These are phyloP conservation scores for Setaria italica DNA, from an alignment of 202 grass and related monocot genomes.

Conservation along the genomic window DNA sequence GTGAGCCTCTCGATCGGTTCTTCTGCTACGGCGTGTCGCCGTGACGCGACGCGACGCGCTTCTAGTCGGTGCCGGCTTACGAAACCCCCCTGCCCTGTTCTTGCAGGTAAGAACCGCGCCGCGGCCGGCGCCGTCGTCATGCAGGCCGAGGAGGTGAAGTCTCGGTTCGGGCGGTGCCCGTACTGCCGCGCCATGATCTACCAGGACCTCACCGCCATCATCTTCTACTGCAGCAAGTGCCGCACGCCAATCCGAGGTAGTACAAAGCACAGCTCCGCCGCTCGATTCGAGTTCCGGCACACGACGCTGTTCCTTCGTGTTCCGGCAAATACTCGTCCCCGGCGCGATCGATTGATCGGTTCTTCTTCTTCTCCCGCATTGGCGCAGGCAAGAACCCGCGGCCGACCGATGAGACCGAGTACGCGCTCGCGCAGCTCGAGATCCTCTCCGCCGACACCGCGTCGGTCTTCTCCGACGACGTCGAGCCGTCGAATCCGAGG, in stretches of 20 bases:
- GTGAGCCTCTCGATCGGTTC: constrained; percentile 9
- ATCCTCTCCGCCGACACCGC: constrained; percentile 62
- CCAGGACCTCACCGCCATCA: constrained; percentile 61
- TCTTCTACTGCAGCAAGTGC: constrained; percentile 69
- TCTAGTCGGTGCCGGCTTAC: not conserved
- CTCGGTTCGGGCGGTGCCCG: constrained; percentile 65
- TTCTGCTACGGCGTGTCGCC: not conserved
- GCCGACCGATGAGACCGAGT: constrained; percentile 49
- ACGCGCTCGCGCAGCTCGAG: constrained; percentile 58
- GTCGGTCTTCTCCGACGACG: constrained; percentile 58
- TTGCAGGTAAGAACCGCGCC: constrained; percentile 6
- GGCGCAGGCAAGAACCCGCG: constrained; percentile 57
- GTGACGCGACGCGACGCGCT: not conserved
- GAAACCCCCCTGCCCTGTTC: not conserved
- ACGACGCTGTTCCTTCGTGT: too few species aligned
- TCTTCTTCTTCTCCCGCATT: constrained; percentile 14
- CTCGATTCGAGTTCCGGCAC: not conserved
- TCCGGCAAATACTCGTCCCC: too few species aligned
- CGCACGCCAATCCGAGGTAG: constrained; percentile 64
- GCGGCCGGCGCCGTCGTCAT: not conserved
- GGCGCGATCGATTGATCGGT: not conserved
- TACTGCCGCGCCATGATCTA: constrained; percentile 76
- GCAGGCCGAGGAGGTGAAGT: constrained; percentile 48
- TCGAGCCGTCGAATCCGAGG: not conserved
- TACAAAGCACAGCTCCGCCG: not conserved